Evolutionary conservation across 352 stramenopile species (phyloP), one percentile per base, ranked within the genome.

Genomic region (Phytopythium litorale): DNA sequence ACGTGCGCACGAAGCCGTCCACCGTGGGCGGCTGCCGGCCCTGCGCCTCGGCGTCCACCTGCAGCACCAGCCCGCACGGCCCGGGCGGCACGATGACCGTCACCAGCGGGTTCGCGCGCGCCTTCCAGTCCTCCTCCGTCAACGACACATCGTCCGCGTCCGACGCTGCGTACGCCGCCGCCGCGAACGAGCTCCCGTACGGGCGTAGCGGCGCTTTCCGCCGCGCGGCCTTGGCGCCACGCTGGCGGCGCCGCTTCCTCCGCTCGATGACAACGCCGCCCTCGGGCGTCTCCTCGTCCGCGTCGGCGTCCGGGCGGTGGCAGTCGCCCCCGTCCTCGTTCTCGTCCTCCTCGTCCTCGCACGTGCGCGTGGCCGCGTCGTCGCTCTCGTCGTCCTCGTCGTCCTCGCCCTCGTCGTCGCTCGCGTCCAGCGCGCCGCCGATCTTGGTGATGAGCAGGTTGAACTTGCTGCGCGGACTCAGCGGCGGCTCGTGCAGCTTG

Each of bases 71-170:
- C 4, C 84, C 84, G 19, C 80, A 91, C 9, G 82, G 82, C 0
- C 84, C 84, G 0, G 84, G 82, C 15, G 84, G 82, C 33, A 94
- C 82, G 65, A 88, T 89, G 60, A 94, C 81, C 30, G 75, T 81
- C 12, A 88, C 65, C 53, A 86, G 73, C 53, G 77, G 76, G 62
- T 88, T 82, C 15, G 78, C 78, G 15, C 75, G 73, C 57, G 73
- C 67, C 64, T 91, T 85, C 77, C 81, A 91, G 64, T 89, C 79
- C 50, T 87, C 81, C 42, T 89, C 79, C 0, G 72, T 84, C 30
- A 87, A 60, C 11, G 71, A 71, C 54, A 69, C 74, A 16, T 79
- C 72, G 32, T 83, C 77, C 7, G 81, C 75, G 21, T 78, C 66
- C 49, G 53, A 56, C 46, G 67, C 60, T n/a, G 42, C 49, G 23